Base-by-base conservation (phyloP, 2,329 filamentous ascomycete species). In the Colletotrichum coccodes region DNA sequence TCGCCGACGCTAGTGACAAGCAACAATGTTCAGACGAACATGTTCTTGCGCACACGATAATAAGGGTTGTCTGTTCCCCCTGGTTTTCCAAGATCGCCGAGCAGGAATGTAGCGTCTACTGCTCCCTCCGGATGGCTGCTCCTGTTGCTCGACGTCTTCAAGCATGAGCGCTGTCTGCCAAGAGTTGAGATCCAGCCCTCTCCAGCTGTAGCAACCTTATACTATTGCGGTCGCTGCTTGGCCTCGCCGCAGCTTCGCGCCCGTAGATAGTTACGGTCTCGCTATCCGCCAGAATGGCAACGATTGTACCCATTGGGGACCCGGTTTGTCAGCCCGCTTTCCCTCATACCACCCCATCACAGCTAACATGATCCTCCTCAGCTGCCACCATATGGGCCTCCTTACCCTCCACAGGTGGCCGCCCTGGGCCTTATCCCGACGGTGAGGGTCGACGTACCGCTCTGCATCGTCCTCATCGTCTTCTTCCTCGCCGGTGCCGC, bases 401-500 rank as follows among this genome's bases (percentile, higher is more conserved):
- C 80, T 0, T 82, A 82, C 66, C 73, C 75, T 6, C 82, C 84
- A 3, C 75, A 71, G 14, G 79, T 74, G 14, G 89, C 90, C 47
- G 74, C 76, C 18, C 78, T 90, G 21, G 91, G 91, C 65, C 88
- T 90, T 28, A 72, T 80, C 8, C 92, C 93, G 2, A 86, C 83
- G 1, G 75, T 84, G 4, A 70, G 75, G 3, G 80, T 91, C 71
- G 92, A 95, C 76, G 84, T 90, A 8, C 90, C 92, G 42, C 84
- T 94, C 75, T 87, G 83, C 70, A 83, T 86, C 60, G 85, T 93
- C 64, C 87, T 94, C 71, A 77, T 94, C 16, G 76, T 79, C 46
- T 76, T 92, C 64, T 92, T 90, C 78, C 68, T 87, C 38, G 42
- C 74, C 53, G 84, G 81, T n/a, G 90, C 87, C 8, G 80, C 78